Evolutionary conservation across 2,329 filamentous ascomycete genomes (phyloP), one percentile per base, ranked within the genome.

Genomic region (Cladosporium colombiae): DNA sequence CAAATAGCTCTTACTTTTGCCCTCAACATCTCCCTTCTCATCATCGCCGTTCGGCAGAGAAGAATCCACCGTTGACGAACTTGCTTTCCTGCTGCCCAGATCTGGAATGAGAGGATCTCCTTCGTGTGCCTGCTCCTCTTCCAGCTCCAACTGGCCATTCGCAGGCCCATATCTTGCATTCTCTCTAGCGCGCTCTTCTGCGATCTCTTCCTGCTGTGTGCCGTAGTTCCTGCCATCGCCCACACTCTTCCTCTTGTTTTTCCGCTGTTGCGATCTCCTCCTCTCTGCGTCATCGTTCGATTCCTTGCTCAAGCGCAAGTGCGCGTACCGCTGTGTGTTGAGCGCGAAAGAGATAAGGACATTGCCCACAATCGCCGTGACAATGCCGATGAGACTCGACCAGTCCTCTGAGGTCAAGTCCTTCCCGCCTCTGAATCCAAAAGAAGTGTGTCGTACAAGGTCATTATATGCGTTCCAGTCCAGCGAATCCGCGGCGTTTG

Each of bases 291-390:
- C 52, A 68, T 86, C 84, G 55, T 85, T 83, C 71, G 85, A 87
- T 76, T 93, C 88, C 71, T 89, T 85, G 68, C 92, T 88, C 68
- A 99, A 85, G 65, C 90, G 87, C 65, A 95, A 92, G 76, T 99
- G 95, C 37, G 95, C 94, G 77, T 98, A 98, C 70, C 95, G 88
- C 79, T 99, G 95, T 59, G 96, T 94, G 76, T 99, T 99, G 68
- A 99, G 86, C 14, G 95, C 95, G 69, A 99, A 88, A 0, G 94
- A 96, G 70, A 99, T 98, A 62, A 99, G 85, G 37, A 97, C 83
- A 74, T 99, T 99, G 65, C 95, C 95, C 61, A 90, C 85, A 74
- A 99, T 96, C 60, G 95, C 93, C 2, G 93, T 96, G 63, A 94
- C 80, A 74, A 99, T 97, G 72, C 95, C 95, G 75, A 99, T 98